Evolutionary conservation across 305 asterid genomes (phyloP).

Genomic region (Solanum hybrid): DNA sequence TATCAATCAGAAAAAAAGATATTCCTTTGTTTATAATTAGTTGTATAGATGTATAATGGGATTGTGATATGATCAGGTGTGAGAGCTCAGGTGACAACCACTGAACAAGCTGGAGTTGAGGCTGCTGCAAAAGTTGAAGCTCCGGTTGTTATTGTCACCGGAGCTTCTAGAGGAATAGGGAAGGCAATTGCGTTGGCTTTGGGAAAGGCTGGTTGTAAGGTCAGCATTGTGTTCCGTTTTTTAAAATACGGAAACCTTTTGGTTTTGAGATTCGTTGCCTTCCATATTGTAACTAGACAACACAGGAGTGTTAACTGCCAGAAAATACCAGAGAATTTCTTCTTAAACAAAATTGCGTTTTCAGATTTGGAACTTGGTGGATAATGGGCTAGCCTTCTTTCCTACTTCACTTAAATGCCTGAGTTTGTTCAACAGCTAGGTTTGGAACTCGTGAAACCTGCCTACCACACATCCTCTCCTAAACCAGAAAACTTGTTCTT

Average conservation of each 20-base stretch:
- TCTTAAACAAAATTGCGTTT: background rate
- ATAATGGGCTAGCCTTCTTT: background rate
- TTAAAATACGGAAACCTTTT: background rate
- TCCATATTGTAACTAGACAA: background rate
- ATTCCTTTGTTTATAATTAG: background rate
- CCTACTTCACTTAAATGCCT: background rate
- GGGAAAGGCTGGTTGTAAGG: slow-evolving; percentile 22
- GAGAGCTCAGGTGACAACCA: slow-evolving; percentile 1
- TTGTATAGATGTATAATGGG: background rate
- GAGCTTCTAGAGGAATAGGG: slow-evolving; percentile 21
- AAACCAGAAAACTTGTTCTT: background rate
- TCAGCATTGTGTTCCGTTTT: background rate
- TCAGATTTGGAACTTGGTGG: background rate
- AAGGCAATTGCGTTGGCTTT: slow-evolving; percentile 16
- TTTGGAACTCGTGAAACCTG: background rate
- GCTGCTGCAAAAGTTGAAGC: slow-evolving; percentile 5
- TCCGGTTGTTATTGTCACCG: slow-evolving; percentile 16
- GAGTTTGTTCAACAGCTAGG: background rate
- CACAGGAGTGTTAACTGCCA: background rate
- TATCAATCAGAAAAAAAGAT: background rate
- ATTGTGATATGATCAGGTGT: slow-evolving; percentile 1
- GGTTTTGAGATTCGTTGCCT: background rate
- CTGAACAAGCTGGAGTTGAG: slow-evolving; percentile 3
- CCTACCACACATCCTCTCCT: background rate
- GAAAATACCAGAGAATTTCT: background rate